A percentile compares a stretch with the other conserved stretches of the same genome.
Conservation (phyloP, 371 early-diverging fungal genomes). For the Thermomucor indicae-seudaticae region DNA sequence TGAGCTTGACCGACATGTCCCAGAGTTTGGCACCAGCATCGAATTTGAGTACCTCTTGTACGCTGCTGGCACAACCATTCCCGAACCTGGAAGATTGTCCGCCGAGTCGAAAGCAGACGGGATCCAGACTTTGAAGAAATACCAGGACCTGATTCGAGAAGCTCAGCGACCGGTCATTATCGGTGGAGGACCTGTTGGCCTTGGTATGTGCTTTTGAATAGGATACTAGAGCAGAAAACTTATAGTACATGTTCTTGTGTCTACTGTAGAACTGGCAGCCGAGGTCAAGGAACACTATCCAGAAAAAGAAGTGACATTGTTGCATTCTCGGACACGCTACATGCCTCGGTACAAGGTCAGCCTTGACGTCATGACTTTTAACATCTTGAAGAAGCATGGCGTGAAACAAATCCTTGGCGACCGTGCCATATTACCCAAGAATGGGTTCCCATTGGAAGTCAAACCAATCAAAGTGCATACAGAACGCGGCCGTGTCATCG, state of each 20-base stretch:
- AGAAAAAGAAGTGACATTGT: slow-evolving; percentile 56
- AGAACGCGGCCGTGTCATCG: slow-evolving; percentile 38
- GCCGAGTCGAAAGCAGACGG: slow-evolving; percentile 40
- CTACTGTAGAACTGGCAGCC: slow-evolving; percentile 50
- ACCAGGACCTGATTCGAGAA: slow-evolving; percentile 44
- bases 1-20: slow-evolving; percentile 48
- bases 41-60: slow-evolving; percentile 58
- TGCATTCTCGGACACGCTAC: slow-evolving; percentile 59
- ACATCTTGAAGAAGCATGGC: slow-evolving; percentile 40
- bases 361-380: slow-evolving; percentile 37
- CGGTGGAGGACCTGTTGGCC: slow-evolving; percentile 69
- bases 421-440: slow-evolving; percentile 40
- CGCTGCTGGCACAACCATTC: slow-evolving; percentile 50
- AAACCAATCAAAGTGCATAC: slow-evolving; percentile 45
- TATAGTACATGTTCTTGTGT: slow-evolving; percentile 9
- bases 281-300: slow-evolving; percentile 67
- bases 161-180: slow-evolving; percentile 50
- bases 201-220: slow-evolving; percentile 32
- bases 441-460: slow-evolving; percentile 43
- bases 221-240: slow-evolving; percentile 19
- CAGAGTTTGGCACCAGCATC: slow-evolving; percentile 43
- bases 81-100: slow-evolving; percentile 45
- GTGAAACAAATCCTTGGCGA: slow-evolving; percentile 49
- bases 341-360: slow-evolving; percentile 46
- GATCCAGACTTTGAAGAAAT: slow-evolving; percentile 35